Conservation (phyloP, 371 early-diverging fungal genomes). For the Massospora cicadina region DNA sequence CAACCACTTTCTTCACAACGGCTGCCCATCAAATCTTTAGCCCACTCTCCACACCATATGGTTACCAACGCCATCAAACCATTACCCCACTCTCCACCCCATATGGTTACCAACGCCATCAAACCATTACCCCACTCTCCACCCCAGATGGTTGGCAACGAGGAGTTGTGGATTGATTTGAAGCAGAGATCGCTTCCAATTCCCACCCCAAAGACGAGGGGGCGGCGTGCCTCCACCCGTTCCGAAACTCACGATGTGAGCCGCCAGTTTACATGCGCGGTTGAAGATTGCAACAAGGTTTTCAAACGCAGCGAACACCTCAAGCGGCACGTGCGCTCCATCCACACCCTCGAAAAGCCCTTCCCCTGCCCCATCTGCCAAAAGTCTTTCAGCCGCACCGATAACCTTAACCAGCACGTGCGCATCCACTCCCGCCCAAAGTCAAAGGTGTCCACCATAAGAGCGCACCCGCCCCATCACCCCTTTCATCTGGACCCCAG, state of each 20-base stretch:
- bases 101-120: not conserved
- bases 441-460: not conserved
- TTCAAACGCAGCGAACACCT: constrained; percentile 14
- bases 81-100: not conserved
- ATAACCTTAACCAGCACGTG: constrained; percentile 10
- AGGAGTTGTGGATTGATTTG: not conserved
- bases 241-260: not conserved
- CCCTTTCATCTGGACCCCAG: not conserved
- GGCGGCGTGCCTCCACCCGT: not conserved
- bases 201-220: not conserved
- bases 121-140: not conserved
- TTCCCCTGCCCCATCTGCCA: constrained; percentile 13
- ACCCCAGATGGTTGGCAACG: not conserved
- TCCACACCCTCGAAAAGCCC: constrained; percentile 13
- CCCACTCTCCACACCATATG: not conserved
- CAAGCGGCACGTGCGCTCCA: constrained; percentile 12
- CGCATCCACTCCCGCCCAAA: not conserved
- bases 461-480: not conserved
- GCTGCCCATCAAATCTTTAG: too few relatives aligned
- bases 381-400: constrained; percentile 12
- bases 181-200: not conserved
- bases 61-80: not conserved
- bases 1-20: too few relatives aligned
- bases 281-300: not conserved
- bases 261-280: not conserved